These are phyloP conservation scores for Saturnispora diversa DNA, from an alignment of 805 yeast genomes.

Conservation along the genomic window DNA sequence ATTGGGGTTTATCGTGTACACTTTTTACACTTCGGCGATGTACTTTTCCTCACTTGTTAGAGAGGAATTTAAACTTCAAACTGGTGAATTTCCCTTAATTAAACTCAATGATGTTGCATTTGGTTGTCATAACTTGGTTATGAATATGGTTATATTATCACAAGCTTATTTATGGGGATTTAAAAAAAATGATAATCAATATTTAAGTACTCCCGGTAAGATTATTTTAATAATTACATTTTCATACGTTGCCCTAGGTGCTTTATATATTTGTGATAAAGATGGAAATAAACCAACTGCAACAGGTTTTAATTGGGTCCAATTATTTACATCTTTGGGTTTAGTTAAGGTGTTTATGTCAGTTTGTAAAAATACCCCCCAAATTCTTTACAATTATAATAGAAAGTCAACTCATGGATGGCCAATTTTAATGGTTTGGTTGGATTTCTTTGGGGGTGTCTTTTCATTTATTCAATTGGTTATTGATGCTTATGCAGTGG, in stretches of 20 bases:
- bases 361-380: slow-evolving; percentile 32
- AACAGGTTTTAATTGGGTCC: slow-evolving; percentile 25
- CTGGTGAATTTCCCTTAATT: slow-evolving; percentile 26
- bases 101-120: slow-evolving; percentile 28
- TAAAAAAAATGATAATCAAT: slow-evolving; percentile 29
- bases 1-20: slow-evolving; percentile 28
- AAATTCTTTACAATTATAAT: slow-evolving; percentile 27
- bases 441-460: slow-evolving; percentile 27
- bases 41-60: slow-evolving; percentile 20
- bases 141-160: slow-evolving; percentile 24
- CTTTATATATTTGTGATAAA: slow-evolving; percentile 13
- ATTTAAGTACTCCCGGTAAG: slow-evolving; percentile 20
- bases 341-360: slow-evolving; percentile 29
- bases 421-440: slow-evolving; percentile 31
- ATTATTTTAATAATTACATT: slow-evolving; percentile 15
- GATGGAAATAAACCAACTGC: slow-evolving; percentile 12
- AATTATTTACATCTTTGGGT: slow-evolving; percentile 28
- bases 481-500: slow-evolving; percentile 24
- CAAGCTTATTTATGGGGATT: slow-evolving; percentile 31
- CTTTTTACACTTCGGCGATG: slow-evolving; percentile 24
- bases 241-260: slow-evolving; percentile 12
- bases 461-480: slow-evolving; percentile 26
- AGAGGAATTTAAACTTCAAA: slow-evolving; percentile 24
- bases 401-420: slow-evolving; percentile 33
- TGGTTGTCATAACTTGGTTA: slow-evolving; percentile 25